Percentiles rank a stretch among this genome's conserved stretches.
Conservation (phyloP, 306 rosid genomes). For the Vigna hirtella region DNA sequence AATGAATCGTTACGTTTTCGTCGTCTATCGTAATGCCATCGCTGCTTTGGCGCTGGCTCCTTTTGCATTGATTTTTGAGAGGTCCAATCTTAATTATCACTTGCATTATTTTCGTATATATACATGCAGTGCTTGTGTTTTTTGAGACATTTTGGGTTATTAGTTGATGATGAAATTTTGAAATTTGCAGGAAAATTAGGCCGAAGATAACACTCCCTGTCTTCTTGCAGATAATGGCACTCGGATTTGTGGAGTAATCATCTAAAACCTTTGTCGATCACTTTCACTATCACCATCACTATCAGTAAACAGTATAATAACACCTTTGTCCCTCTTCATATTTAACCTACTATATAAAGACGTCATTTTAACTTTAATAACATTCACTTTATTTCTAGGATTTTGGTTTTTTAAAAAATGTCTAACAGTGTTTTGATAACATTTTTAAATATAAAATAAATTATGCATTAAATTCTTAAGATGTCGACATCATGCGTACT, state of each 20-base stretch:
- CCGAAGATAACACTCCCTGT: slow-evolving; percentile 70
- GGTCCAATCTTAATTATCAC: slow-evolving; percentile 45
- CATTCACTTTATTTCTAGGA: neutral
- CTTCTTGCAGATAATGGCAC: slow-evolving; percentile 61
- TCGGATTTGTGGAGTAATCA: slow-evolving; percentile 74
- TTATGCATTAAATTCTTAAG: neutral
- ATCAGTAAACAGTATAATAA: neutral
- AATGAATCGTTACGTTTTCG: slow-evolving; percentile 68
- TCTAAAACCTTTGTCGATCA: neutral
- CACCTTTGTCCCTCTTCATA: neutral
- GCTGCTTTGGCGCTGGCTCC: slow-evolving; percentile 70
- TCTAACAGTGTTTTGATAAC: neutral
- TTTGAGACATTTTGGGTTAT: neutral
- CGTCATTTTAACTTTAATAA: neutral
- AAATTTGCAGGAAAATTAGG: slow-evolving; percentile 67
- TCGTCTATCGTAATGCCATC: slow-evolving; percentile 69
- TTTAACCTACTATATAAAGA: neutral
- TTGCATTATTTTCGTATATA: neutral
- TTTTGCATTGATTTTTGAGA: slow-evolving; percentile 66
- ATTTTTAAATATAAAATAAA: neutral
- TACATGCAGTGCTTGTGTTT: neutral
- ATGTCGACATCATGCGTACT: no score
- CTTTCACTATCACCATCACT: neutral
- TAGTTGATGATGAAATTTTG: neutral
- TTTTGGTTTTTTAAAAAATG: no score